A percentile compares a stretch with the other conserved stretches of the same genome.
These are phyloP conservation scores for Aspergillus proliferans DNA, from an alignment of 2,329 filamentous ascomycete species.

Conservation along the genomic window DNA sequence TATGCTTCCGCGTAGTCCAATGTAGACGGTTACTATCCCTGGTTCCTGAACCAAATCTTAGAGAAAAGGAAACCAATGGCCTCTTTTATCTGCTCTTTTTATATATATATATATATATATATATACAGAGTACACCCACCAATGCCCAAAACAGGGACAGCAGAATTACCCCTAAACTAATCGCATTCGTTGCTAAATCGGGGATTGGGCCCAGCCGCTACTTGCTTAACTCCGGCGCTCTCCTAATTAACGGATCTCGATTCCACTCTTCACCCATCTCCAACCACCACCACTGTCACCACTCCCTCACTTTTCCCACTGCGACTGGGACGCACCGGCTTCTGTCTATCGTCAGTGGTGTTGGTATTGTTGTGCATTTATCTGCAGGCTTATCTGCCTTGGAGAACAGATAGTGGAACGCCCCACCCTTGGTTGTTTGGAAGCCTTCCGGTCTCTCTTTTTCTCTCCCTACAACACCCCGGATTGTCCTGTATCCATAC, in stretches of 20 bases:
- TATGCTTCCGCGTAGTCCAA: not conserved
- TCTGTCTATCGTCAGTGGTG: not conserved
- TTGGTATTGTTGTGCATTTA: not conserved
- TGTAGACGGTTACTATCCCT: not conserved
- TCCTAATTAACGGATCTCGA: not conserved
- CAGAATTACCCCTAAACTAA: not conserved
- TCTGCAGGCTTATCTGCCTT: not conserved
- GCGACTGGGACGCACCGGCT: not conserved
- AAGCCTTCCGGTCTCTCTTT: conserved; percentile 2
- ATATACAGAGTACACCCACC: no score
- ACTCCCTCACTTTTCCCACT: not conserved
- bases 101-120: no score
- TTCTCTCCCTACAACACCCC: conserved; percentile 2
- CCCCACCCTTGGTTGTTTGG: not conserved
- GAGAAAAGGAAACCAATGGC: not conserved
- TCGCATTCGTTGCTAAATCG: not conserved
- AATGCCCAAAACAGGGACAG: no score
- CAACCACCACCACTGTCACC: not conserved
- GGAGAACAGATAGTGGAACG: not conserved
- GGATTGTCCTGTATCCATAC: not conserved
- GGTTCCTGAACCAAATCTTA: not conserved
- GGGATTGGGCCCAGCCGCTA: not conserved
- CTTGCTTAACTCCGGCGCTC: not conserved
- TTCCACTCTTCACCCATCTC: not conserved
- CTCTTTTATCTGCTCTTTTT: no score